Base-by-base conservation (phyloP, 1,284 basidiomycete species). In the Naganishia sp. region DNA sequence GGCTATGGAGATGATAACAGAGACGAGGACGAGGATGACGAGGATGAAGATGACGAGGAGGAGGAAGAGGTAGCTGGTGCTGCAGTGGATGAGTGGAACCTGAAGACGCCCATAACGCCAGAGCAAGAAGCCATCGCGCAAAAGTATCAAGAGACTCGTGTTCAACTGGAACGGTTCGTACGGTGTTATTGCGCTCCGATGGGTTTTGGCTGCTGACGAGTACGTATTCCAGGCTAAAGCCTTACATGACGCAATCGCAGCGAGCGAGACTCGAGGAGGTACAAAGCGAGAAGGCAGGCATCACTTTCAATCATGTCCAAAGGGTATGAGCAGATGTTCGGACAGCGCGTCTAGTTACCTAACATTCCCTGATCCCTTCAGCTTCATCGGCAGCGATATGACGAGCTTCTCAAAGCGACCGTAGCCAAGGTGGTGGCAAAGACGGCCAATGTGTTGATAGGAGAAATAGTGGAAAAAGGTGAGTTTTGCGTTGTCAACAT, bases 61-160 rank as follows among this genome's bases (percentile, higher is more conserved):
- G 56, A 50, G 58, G 58, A 61, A 25, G 58, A 61, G 23, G 47
- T 61, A 3, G 58, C n/a, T 18, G 58, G 58, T 28, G 45, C 45
- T 6, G 47, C 28, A 3, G 58, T 61, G 46, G 47, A 61, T 28
- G 58, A 61, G n/a, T 61, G 58, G 58, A 61, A 61, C 25, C 21
- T 61, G 1, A 61, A 61, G 47, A 61, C 58, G 15, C 58, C 58
- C 17, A 61, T 61, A 6, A 61, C 58, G 35, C 23, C 58, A 21
- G 58, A 61, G 28, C 58, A 61, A 41, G 58, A 61, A 51, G 58
- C 58, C 6, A 61, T 61, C 50, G 58, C 58, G 23, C 47, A 61
- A 15, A 50, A 47, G 43, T 61, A 61, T 47, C 58, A 61, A 41
- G 58, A 61, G 4, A 61, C 58, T 39, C 46, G 58, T 32, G 49